Base-by-base conservation (phyloP, 2,329 filamentous ascomycete genomes). In the Pseudogymnoascus sp. region DNA sequence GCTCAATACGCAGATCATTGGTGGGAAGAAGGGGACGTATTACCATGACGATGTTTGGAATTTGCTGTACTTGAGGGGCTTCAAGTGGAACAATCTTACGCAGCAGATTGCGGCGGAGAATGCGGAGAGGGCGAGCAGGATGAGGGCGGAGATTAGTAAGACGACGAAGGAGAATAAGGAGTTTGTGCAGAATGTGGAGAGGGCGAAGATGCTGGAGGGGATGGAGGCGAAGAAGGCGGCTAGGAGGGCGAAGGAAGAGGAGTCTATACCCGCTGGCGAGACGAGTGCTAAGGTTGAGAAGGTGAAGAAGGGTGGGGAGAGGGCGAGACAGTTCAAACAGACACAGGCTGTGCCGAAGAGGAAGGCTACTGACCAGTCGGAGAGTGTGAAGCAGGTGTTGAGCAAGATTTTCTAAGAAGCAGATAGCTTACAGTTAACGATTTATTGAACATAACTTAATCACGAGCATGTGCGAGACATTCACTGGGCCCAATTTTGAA, bases 1-100 rank as follows among this genome's bases (percentile, higher is more conserved):
- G 26, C 79, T 96, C 60, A 96, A 96, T 72, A 88, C 89, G 43
- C 84, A 84, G 66, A 90, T 83, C 11, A 89, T 95, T 64, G 90
- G 90, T 60, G 91, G 91, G 26, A 93, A 93, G 78, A 96, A 96
- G 78, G 84, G 90, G 11, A 84, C 83, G 59, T 91, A 89, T 73
- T 96, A 93, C 77, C 85, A 89, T 69, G 91, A 96, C 73, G 91
- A 96, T 73, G 82, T 96, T 50, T 96, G 91, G 91, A 93, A 89
- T 70, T 78, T 95, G 66, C 82, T 89, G 65, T 96, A 96, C 72
- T 78, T 96, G 66, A 88, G 85, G 66, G 90, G 89, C 1, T 93
- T 95, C 78, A 95, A 93, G 75, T 96, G 91, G 91, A 68, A 83
- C 66, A 80, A 87, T 70, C 75, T 87, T 66, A 91, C 89, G 63